Evolutionary conservation across 2,329 filamentous ascomycete species (phyloP), one percentile per base, ranked within the genome.

Genomic region (Exophiala bonariae): DNA sequence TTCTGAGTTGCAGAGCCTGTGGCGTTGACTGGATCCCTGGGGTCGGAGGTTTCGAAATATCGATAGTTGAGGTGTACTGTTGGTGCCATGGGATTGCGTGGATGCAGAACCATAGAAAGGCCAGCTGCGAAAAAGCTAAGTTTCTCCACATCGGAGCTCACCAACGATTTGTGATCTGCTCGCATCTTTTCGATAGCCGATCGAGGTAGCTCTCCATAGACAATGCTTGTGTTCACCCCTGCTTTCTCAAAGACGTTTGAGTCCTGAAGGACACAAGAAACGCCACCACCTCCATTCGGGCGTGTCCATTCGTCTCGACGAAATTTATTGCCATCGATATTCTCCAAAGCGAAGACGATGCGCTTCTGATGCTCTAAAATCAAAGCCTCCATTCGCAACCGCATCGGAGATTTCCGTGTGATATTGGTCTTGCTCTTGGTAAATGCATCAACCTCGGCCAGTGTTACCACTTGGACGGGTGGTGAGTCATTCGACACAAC

Each of bases 21-120:
- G 16, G 73, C 72, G 45, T 72, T 71, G 44, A 89, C 42, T 78
- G 85, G 57, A 78, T 86, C 89, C 60, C 92, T 86, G 7, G 86
- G 81, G 61, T 92, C 87, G 51, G 88, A 87, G 1, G 93, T 99
- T 75, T 99, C 93, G 64, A 99, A 99, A 72, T 99, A 99, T 47
- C 93, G 84, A 76, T 97, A 97, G 76, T 99, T 99, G 59, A 99
- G 79, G 68, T 99, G 93, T 14, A 99, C 93, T 0, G 93, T 99
- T 0, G 93, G 93, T 6, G 92, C 92, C 86, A 96, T 95, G 38
- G 93, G 93, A 70, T 99, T 99, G 61, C 82, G 79, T 2, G 93
- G 93, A 68, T 99, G 93, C 42, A 97, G 76, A 19, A 99, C 92
- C 68, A 99, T 79, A 63, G 90, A 96, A 43, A 99, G 76, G 4